phyloP scores from a whole-genome alignment of 306 rosid genomes.

The Trifolium dubium region DNA sequence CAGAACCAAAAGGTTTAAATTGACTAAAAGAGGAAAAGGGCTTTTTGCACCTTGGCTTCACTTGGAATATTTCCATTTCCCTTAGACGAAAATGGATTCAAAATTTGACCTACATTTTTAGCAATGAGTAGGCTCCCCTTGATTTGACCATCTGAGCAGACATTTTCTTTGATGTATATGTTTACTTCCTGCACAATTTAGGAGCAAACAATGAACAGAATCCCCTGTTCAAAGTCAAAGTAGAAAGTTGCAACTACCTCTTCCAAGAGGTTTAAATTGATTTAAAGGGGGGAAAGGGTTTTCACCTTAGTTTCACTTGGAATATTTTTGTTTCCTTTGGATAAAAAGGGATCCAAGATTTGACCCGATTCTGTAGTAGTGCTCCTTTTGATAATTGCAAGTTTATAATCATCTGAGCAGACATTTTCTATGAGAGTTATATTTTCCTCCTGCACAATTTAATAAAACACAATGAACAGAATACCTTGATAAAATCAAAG shows the following conservation, averaged over 20 bases:
- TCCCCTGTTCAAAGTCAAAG: conserved; percentile 29
- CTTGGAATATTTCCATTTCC: conserved; percentile 40
- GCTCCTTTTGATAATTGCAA: conserved; percentile 38
- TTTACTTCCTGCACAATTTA: conserved; percentile 55
- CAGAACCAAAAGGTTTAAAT: conserved; percentile 24
- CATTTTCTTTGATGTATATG: conserved; percentile 45
- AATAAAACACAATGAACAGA: conserved; percentile 33
- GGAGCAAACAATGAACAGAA: conserved; percentile 33
- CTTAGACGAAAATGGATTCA: conserved; percentile 40
- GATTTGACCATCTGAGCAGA: conserved; percentile 41
- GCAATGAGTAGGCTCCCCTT: conserved; percentile 41
- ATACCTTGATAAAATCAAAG: conserved; percentile 34
- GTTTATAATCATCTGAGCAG: conserved; percentile 41
- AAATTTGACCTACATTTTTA: conserved; percentile 40
- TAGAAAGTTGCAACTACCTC: conserved; percentile 16
- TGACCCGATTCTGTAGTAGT: conserved; percentile 34
- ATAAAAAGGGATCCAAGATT: conserved; percentile 43
- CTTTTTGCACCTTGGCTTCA: conserved; percentile 51
- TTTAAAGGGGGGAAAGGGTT: background rate
- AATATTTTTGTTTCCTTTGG: conserved; percentile 40
- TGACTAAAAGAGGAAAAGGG: conserved; percentile 15
- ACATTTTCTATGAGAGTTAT: conserved; percentile 44
- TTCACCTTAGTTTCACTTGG: conserved; percentile 51
- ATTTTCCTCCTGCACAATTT: conserved; percentile 55
- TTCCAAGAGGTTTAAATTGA: conserved; percentile 29